Evolutionary conservation across 163 green algal genomes (phyloP).

Genomic region (Chlorella variabilis): DNA sequence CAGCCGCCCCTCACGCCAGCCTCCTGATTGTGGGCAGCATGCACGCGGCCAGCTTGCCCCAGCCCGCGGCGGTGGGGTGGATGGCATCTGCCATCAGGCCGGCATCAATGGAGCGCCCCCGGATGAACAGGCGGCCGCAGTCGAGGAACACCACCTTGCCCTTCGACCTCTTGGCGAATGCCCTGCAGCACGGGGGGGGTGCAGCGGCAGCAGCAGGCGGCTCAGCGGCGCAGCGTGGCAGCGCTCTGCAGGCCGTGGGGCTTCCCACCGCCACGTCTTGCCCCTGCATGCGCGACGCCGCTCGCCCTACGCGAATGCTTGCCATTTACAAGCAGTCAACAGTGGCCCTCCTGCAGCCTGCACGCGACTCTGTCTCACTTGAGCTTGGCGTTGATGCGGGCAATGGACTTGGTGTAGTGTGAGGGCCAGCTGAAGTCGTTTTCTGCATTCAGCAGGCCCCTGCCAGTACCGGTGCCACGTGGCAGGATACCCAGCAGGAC

Average conservation of each 20-base stretch:
- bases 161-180: background rate
- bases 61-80: conserved; percentile 20
- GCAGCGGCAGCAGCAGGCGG: too few relatives aligned
- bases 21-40: background rate
- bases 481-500: conserved; percentile 25
- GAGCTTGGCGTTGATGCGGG: background rate
- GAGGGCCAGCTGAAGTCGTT: conserved; percentile 21
- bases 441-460: background rate
- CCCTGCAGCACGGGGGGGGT: too few relatives aligned
- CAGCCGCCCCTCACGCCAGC: too few relatives aligned
- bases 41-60: conserved; percentile 22
- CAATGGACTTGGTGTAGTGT: conserved; percentile 14
- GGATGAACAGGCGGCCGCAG: conserved; percentile 1
- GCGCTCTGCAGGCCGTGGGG: too few relatives aligned
- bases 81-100: conserved; percentile 19
- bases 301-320: too few relatives aligned
- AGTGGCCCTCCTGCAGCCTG: too few relatives aligned
- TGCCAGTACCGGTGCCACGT: conserved; percentile 24
- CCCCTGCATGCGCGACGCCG: too few relatives aligned
- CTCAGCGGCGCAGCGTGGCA: too few relatives aligned
- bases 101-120: background rate
- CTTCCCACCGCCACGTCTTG: too few relatives aligned
- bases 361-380: background rate
- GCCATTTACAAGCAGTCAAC: too few relatives aligned
- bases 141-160: conserved; percentile 5